Percentiles rank a stretch among this genome's conserved stretches.
Conservation (phyloP, 2,329 filamentous ascomycete species). For the Fusarium nurragi region DNA sequence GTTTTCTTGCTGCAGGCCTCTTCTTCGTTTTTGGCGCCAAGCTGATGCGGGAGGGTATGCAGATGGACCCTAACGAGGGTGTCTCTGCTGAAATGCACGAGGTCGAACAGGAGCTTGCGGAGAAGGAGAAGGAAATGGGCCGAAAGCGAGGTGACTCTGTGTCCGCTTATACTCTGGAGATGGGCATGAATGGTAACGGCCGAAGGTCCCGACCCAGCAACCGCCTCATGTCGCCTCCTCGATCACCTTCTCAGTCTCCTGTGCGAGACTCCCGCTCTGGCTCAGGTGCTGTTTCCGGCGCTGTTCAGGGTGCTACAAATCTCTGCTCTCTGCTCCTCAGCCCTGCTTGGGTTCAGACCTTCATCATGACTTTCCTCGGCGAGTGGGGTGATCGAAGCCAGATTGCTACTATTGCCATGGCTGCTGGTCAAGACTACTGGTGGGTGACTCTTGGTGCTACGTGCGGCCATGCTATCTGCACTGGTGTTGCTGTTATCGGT, state of each 20-base stretch:
- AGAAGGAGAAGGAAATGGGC: slow-evolving; percentile 84
- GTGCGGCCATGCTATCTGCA: slow-evolving; percentile 87
- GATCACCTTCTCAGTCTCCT: slow-evolving; percentile 81
- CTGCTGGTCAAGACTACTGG: slow-evolving; percentile 98
- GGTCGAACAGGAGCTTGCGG: slow-evolving; percentile 90
- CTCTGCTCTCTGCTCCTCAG: slow-evolving; percentile 87
- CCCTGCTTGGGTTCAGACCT: slow-evolving; percentile 98
- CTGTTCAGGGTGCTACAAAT: slow-evolving; percentile 78
- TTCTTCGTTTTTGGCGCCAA: slow-evolving; percentile 91
- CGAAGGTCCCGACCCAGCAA: slow-evolving; percentile 78
- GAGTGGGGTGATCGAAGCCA: slow-evolving; percentile 99
- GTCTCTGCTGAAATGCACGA: slow-evolving; percentile 98
- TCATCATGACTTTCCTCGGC: slow-evolving; percentile 97
- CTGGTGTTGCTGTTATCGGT: slow-evolving; percentile 88
- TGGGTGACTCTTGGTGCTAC: slow-evolving; percentile 94
- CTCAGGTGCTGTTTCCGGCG: slow-evolving; percentile 50
- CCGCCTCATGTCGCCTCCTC: slow-evolving; percentile 80
- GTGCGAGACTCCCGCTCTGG: slow-evolving; percentile 66
- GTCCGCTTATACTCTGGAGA: slow-evolving; percentile 81
- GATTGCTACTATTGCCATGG: slow-evolving; percentile 99
- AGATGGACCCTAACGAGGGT: slow-evolving; percentile 89
- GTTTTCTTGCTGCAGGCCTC: slow-evolving; percentile 82
- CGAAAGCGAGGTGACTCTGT: slow-evolving; percentile 71
- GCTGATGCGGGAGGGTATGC: slow-evolving; percentile 84
- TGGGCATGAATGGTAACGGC: slow-evolving; percentile 65